Evolutionary conservation across 805 yeast genomes (phyloP).

Genomic region (Scheffersomyces coipomensis): DNA sequence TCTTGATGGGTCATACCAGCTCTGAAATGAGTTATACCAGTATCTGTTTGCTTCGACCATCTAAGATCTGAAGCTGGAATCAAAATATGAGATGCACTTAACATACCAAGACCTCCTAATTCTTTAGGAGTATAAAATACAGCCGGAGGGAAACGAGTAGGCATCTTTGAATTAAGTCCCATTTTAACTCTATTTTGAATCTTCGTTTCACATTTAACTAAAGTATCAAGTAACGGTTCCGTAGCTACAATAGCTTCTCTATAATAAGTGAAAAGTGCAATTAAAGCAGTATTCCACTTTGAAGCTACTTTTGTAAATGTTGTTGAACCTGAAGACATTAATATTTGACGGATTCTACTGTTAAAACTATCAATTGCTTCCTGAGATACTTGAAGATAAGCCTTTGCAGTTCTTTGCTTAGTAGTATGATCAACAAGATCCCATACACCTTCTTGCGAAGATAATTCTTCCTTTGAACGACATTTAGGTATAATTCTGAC

Average conservation of each 20-base stretch:
- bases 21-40: slow-evolving; percentile 91
- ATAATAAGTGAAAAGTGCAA: slow-evolving; percentile 82
- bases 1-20: slow-evolving; percentile 88
- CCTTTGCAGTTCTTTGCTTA: slow-evolving; percentile 86
- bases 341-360: slow-evolving; percentile 79
- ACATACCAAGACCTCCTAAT: slow-evolving; percentile 96
- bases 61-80: slow-evolving; percentile 90
- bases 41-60: slow-evolving; percentile 91
- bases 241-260: slow-evolving; percentile 93
- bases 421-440: slow-evolving; percentile 68
- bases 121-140: slow-evolving; percentile 98
- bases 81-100: slow-evolving; percentile 92
- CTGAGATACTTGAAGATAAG: slow-evolving; percentile 77
- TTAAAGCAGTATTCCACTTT: slow-evolving; percentile 92
- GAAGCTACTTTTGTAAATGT: slow-evolving; percentile 93
- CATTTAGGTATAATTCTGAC: slow-evolving; percentile 79
- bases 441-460: slow-evolving; percentile 87
- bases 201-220: slow-evolving; percentile 90
- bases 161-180: slow-evolving; percentile 97
- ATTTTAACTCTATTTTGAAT: slow-evolving; percentile 92
- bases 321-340: slow-evolving; percentile 94
- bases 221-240: slow-evolving; percentile 67
- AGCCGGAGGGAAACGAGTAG: slow-evolving; percentile 97
- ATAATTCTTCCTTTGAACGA: slow-evolving; percentile 52
- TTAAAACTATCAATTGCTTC: slow-evolving; percentile 79